Evolutionary conservation across 108 stramenopile genomes (phyloP), one percentile per base, ranked within the genome.

Genomic region (Licmophora abbreviata): DNA sequence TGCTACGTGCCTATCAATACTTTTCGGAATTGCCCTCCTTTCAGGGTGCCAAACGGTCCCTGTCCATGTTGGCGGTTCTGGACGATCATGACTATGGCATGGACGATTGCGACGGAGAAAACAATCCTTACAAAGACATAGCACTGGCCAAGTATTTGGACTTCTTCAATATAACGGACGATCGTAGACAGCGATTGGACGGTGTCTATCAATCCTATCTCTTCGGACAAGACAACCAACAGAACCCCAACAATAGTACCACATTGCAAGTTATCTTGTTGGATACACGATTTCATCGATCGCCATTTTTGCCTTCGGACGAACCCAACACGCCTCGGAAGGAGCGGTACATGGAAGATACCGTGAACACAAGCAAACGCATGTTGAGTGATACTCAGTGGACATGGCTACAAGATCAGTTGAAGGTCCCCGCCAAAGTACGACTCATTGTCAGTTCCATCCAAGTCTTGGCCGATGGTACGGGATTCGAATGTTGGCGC

Each of bases 81-180:
- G 56, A 64, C 33, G 63, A 64, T 33, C 56, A 64, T 33, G 63
- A 64, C 24, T 64, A 64, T 34, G 63, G 63, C 15, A 10, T 29
- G 1, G 25, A 22, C 3, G 56, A 58, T 34, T n/a, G n/a, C n/a
- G 34, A 20, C 15, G 5, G 3, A 25, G 48, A 29, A 12, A 26
- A 57, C 34, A 64, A 63, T 37, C 54, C 54, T 6, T 56, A 63
- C 62, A 63, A 63, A 45, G 55, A 63, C 7, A 32, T 56, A 10
- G 62, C 62, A 33, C 25, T 29, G 44, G 21, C 42, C 11, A 25
- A 44, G 14, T 64, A 51, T 34, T 15, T 29, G 5, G 55, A 57
- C 25, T 64, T 64, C 51, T 58, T 58, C 25, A 18, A 54, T 42
- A 27, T 54, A 1, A 21, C 37, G 5, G 62, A 63, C 21, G 44